Base-by-base conservation (phyloP, 2,329 filamentous ascomycete genomes). In the Alternaria tenuissima region DNA sequence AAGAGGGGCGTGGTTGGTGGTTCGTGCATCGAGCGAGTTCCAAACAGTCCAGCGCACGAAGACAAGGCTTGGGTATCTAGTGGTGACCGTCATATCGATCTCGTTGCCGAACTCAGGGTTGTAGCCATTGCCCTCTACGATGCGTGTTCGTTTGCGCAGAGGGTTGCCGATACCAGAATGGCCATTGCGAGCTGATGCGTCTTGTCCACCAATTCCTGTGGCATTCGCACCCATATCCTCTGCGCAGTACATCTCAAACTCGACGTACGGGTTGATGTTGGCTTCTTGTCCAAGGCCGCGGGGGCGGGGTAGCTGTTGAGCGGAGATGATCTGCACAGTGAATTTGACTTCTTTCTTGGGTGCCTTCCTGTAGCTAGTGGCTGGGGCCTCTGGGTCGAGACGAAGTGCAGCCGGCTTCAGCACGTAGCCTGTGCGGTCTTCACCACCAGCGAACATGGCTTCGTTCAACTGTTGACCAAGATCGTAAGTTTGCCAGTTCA, bases 401-500 rank as follows among this genome's bases (percentile, higher is more conserved):
- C 94, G 91, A 63, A 97, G 88, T 74, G 94, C 92, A 36, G 89
- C 87, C 20, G 95, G 94, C 81, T 99, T 99, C 54, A 97, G 86
- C 14, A 98, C 93, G 72, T 98, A 99, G 44, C 95, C 95, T 3
- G 91, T 92, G 57, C 89, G 88, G 79, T 97, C 95, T 12, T 87
- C 89, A 43, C 93, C 92, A 59, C 92, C 92, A 47, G 93, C 91
- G 76, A 97, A 99, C 95, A 99, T 98, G 73, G 95, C 95, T 68
- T 95, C 91, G 76, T 98, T 98, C 78, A 98, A 86, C 76, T 98
- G 94, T 87, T 97, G 95, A 46, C 94, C 93, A 18, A 96, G 85
- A 75, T 98, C 95, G 73, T 96, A 97, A 0, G 94, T 98, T 80
- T 99, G 95, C 94, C 95, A 98, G 80, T 99, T 99, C 64, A 98